A percentile compares a stretch with the other conserved stretches of the same genome.
phyloP scores from a whole-genome alignment of 768 basidiomycete species.

The Tylopilus balloui region DNA sequence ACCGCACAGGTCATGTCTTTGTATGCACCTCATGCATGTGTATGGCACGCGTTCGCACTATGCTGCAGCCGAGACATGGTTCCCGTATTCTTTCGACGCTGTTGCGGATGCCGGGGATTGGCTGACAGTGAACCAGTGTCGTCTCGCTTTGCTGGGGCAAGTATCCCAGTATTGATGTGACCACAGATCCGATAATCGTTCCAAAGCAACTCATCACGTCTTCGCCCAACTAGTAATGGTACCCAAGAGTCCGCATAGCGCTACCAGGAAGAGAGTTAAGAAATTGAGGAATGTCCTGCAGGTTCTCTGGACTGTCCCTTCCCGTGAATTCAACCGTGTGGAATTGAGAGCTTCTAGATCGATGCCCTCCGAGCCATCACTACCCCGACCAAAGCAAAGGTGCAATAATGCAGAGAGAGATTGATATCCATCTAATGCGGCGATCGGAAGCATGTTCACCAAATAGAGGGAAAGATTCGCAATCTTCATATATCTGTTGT shows the following conservation, averaged over 20 bases:
- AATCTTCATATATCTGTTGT: constrained; percentile 54
- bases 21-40: constrained; percentile 15
- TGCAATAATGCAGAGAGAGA: constrained; percentile 40
- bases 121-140: too few relatives aligned
- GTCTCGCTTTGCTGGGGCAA: background rate
- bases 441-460: constrained; percentile 77
- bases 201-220: constrained; percentile 11
- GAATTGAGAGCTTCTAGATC: constrained; percentile 22
- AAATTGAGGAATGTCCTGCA: constrained; percentile 15
- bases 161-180: background rate
- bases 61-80: constrained; percentile 13
- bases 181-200: background rate
- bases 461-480: constrained; percentile 75
- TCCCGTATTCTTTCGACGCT: too few relatives aligned
- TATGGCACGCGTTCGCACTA: constrained; percentile 14
- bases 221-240: constrained; percentile 14
- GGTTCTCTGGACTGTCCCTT: constrained; percentile 14
- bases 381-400: constrained; percentile 8
- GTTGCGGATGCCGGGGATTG: background rate
- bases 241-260: constrained; percentile 20
- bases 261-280: constrained; percentile 21
- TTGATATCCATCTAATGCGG: constrained; percentile 65
- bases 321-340: background rate
- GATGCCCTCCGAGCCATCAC: constrained; percentile 2
- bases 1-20: constrained; percentile 14